Evolutionary conservation across 129 eudicot genomes (phyloP).

Genomic region (carrot (Daucus carota)): DH1_v3.0 NC_030387.2:39191501-39192000

Average conservation of each 20-base stretch:
- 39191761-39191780: slow-evolving; percentile 15
- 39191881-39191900: slow-evolving; percentile 38
- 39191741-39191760: slow-evolving; percentile 63
- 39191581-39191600: no score
- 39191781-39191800: neutral
- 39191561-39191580: slow-evolving; percentile 97
- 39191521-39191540: slow-evolving; percentile 70
- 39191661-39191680: neutral
- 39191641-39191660: neutral
- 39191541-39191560: slow-evolving; percentile 68
- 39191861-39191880: slow-evolving; percentile 70
- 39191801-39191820: neutral
- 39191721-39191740: slow-evolving; percentile 74
- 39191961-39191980: slow-evolving; percentile 14
- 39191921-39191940: slow-evolving; percentile 50
- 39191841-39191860: slow-evolving; percentile 59
- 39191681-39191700: neutral
- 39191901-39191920: slow-evolving; percentile 29
- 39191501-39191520: slow-evolving; percentile 65
- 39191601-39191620: neutral
- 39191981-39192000: slow-evolving; percentile 23
- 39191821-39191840: neutral
- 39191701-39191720: slow-evolving; percentile 69
- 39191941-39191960: slow-evolving; percentile 25
- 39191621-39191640: neutral